Conservation (phyloP, 1,139 yeast species). For the Arxiozyma heterogenica region DNA sequence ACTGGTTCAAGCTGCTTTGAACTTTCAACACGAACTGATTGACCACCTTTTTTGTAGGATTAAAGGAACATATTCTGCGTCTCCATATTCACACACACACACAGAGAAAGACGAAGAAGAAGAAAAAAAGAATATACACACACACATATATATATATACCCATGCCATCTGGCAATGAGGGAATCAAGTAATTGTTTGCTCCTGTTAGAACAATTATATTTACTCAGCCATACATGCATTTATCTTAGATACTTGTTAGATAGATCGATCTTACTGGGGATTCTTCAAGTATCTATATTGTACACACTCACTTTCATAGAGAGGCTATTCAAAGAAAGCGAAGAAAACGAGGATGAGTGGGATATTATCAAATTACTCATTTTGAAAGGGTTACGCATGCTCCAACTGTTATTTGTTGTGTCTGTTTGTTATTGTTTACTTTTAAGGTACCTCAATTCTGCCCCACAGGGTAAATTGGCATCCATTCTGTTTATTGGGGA, state of each 20-base stretch:
- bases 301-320: neutral
- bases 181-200: neutral
- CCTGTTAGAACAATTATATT: neutral
- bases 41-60: too few relatives aligned
- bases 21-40: too few relatives aligned
- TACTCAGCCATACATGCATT: neutral
- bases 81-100: too few relatives aligned
- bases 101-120: neutral
- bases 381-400: neutral
- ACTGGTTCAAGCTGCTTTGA: too few relatives aligned
- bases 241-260: slow-evolving; percentile 1
- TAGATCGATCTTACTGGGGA: neutral
- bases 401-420: neutral
- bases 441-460: neutral
- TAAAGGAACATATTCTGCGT: too few relatives aligned
- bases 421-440: neutral
- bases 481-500: neutral
- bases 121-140: neutral
- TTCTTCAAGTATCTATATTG: neutral
- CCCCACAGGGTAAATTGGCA: neutral
- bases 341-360: neutral
- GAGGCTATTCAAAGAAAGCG: neutral
- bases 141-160: neutral
- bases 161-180: neutral
- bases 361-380: neutral